A percentile compares a stretch with the other conserved stretches of the same genome.
These are phyloP conservation scores for Zygosaccharomyces bisporus DNA, from an alignment of 805 yeast species.

Conservation along the genomic window DNA sequence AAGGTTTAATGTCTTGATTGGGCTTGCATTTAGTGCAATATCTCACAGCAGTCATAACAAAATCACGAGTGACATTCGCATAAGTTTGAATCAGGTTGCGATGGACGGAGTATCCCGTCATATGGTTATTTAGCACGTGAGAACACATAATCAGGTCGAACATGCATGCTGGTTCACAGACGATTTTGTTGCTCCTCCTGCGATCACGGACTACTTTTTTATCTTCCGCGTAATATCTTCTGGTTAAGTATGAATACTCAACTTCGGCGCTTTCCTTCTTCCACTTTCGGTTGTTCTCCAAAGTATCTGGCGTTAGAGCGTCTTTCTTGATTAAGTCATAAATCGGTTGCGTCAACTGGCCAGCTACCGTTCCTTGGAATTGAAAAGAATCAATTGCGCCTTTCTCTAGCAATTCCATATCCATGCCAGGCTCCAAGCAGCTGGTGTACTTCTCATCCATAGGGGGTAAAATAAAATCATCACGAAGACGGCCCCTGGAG, in stretches of 20 bases:
- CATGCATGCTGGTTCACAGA: slow-evolving; percentile 31
- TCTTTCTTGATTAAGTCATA: slow-evolving; percentile 27
- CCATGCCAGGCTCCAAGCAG: slow-evolving; percentile 16
- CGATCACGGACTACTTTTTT: slow-evolving; percentile 24
- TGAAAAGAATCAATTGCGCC: slow-evolving; percentile 26
- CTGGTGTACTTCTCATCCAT: slow-evolving; percentile 20
- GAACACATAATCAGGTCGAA: slow-evolving; percentile 30
- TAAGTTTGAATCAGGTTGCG: slow-evolving; percentile 19
- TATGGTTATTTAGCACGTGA: slow-evolving; percentile 34
- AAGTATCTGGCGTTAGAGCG: slow-evolving; percentile 20
- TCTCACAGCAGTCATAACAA: slow-evolving; percentile 18
- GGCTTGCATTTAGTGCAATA: slow-evolving; percentile 34
- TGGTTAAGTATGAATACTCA: slow-evolving; percentile 20
- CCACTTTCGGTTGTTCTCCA: slow-evolving; percentile 23
- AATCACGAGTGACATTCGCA: slow-evolving; percentile 28
- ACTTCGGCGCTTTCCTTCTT: slow-evolving; percentile 20
- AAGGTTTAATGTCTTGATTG: slow-evolving; percentile 12
- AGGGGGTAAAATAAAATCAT: slow-evolving; percentile 15
- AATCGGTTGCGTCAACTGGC: slow-evolving; percentile 28
- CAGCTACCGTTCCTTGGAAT: slow-evolving; percentile 23
- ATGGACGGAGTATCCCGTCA: slow-evolving; percentile 17
- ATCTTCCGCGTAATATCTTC: slow-evolving; percentile 26
- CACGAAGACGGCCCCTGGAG: neutral
- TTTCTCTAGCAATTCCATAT: slow-evolving; percentile 19
- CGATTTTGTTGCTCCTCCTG: slow-evolving; percentile 22